phyloP scores from a whole-genome alignment of 2,329 filamentous ascomycete genomes.

The Zasmidium citrigriseum region DNA sequence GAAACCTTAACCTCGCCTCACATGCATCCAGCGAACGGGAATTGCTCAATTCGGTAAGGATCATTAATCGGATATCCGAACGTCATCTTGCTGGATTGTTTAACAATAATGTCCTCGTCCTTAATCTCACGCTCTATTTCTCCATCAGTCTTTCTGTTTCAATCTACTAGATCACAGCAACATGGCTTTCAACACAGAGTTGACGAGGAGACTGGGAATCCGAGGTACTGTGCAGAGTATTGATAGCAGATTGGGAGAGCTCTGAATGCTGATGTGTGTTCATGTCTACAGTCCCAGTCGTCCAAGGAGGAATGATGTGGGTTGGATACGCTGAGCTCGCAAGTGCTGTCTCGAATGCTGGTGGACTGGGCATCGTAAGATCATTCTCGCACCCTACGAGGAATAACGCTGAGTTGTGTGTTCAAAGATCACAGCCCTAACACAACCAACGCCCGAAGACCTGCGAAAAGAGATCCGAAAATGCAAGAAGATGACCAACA shows the following conservation, averaged over 20 bases:
- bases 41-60: neutral
- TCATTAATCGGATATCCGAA: neutral
- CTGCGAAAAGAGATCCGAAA: slow-evolving; percentile 88
- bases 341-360: slow-evolving; percentile 72
- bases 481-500: slow-evolving; percentile 74
- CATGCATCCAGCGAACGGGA: neutral
- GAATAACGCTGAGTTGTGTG: neutral
- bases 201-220: slow-evolving; percentile 62
- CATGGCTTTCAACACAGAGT: slow-evolving; percentile 64
- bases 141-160: too few relatives aligned
- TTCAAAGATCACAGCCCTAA: slow-evolving; percentile 69
- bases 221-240: slow-evolving; percentile 35
- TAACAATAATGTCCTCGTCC: neutral
- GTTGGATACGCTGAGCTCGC: slow-evolving; percentile 77
- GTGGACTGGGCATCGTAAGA: slow-evolving; percentile 69
- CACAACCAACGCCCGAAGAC: slow-evolving; percentile 86
- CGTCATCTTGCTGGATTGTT: neutral
- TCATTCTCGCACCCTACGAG: neutral
- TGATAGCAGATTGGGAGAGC: neutral
- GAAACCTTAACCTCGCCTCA: neutral
- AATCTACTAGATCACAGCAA: neutral
- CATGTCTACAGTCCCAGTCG: slow-evolving; percentile 64
- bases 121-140: too few relatives aligned
- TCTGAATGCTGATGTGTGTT: slow-evolving; percentile 1
- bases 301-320: slow-evolving; percentile 85